A percentile compares a stretch with the other conserved stretches of the same genome.
phyloP scores from a whole-genome alignment of 495 filamentous ascomycete species.

The Ramalina peruviana region DNA sequence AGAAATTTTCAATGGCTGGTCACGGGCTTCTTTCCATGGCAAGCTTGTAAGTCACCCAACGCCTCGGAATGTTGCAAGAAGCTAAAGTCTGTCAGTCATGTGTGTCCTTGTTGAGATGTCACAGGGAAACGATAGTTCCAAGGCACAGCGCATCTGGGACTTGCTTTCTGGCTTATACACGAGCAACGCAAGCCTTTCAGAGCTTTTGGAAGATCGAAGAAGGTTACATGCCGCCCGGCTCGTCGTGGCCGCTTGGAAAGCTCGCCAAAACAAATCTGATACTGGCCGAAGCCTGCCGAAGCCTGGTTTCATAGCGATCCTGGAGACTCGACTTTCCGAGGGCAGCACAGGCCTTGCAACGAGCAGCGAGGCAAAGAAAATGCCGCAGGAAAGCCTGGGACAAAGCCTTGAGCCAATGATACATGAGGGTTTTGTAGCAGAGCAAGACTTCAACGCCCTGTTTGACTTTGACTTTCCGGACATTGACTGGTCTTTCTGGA shows the following conservation, averaged over 20 bases:
- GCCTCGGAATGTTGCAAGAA: neutral
- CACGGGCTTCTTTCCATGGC: neutral
- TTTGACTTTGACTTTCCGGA: conserved; percentile 6
- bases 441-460: neutral
- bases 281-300: neutral
- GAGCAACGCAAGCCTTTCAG: neutral
- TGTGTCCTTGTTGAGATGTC: neutral
- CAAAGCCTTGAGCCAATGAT: neutral
- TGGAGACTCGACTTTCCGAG: conserved; percentile 1
- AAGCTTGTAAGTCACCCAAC: neutral
- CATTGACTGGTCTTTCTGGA: conserved; percentile 10
- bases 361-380: neutral
- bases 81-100: neutral
- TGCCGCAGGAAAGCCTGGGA: neutral
- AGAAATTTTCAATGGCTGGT: neutral
- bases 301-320: neutral
- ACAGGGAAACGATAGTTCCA: neutral
- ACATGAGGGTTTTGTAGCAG: neutral
- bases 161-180: neutral
- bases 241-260: neutral
- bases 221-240: neutral
- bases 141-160: neutral
- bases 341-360: neutral
- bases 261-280: neutral
- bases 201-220: neutral